phyloP scores from a whole-genome alignment of 352 stramenopile genomes.

The Phytopythium oedochilum region DNA sequence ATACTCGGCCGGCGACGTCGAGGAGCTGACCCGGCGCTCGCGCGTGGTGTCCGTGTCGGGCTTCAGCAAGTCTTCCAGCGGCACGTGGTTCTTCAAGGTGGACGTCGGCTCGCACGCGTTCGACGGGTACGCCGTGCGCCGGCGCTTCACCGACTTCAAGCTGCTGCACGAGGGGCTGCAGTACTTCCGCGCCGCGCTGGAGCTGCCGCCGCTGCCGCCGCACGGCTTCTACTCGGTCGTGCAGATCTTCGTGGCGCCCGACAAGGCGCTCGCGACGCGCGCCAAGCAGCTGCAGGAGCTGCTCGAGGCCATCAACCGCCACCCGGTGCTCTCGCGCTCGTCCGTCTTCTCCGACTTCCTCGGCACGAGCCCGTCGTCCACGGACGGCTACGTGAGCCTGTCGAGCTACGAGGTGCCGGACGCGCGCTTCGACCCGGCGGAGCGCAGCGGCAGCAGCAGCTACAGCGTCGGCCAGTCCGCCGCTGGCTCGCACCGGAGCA shows the following conservation, averaged over 20 bases:
- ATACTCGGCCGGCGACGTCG: conserved; percentile 45
- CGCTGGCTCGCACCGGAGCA: neutral
- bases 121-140: conserved; percentile 60
- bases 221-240: conserved; percentile 65
- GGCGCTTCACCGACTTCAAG: conserved; percentile 76
- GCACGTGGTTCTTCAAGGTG: conserved; percentile 78
- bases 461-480: neutral
- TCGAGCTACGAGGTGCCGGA: conserved; percentile 63
- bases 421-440: conserved; percentile 19
- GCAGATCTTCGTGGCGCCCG: conserved; percentile 60
- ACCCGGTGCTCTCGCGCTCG: conserved; percentile 40
- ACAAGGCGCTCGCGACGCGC: conserved; percentile 48
- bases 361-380: conserved; percentile 64
- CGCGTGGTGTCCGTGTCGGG: conserved; percentile 53
- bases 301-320: conserved; percentile 49
- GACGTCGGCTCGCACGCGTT: conserved; percentile 46
- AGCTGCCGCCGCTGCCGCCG: conserved; percentile 44
- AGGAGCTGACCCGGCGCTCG: conserved; percentile 28
- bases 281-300: conserved; percentile 49
- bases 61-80: conserved; percentile 56
- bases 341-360: conserved; percentile 52
- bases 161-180: conserved; percentile 57
- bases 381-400: conserved; percentile 67
- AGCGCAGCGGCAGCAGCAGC: conserved; percentile 8
- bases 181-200: conserved; percentile 11